These are phyloP conservation scores for Phaeolepiota aurea DNA, from an alignment of 768 basidiomycete genomes.

Conservation along the genomic window DNA sequence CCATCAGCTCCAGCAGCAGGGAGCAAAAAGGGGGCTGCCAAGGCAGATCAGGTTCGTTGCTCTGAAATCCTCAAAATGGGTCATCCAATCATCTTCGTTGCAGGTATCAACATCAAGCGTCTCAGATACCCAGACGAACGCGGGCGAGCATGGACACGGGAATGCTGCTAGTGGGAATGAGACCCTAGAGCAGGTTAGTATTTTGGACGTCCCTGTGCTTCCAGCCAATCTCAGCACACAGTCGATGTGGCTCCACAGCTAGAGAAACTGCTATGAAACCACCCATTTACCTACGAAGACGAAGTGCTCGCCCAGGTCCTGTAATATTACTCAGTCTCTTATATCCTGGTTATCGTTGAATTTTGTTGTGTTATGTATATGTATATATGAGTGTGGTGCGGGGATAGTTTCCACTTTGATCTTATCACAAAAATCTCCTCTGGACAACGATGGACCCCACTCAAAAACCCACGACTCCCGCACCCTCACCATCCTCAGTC, in stretches of 20 bases:
- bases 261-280: background rate
- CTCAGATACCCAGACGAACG: background rate
- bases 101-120: too few species aligned
- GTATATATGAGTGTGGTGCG: too few species aligned
- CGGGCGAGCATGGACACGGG: background rate
- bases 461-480: background rate
- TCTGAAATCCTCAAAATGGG: background rate
- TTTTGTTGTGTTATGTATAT: too few species aligned
- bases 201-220: background rate
- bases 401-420: too few species aligned
- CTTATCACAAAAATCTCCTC: too few species aligned
- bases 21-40: background rate
- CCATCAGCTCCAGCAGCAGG: constrained; percentile 7
- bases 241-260: background rate
- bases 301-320: too few species aligned
- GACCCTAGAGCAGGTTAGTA: background rate
- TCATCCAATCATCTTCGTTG: too few species aligned
- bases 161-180: background rate
- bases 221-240: background rate
- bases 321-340: too few species aligned
- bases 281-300: too few species aligned
- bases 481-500: constrained; percentile 31
- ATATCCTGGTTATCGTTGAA: too few species aligned
- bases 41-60: background rate
- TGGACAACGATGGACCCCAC: background rate